Base-by-base conservation (phyloP, 2,329 filamentous ascomycete genomes). In the Macrophomina tecta region DNA sequence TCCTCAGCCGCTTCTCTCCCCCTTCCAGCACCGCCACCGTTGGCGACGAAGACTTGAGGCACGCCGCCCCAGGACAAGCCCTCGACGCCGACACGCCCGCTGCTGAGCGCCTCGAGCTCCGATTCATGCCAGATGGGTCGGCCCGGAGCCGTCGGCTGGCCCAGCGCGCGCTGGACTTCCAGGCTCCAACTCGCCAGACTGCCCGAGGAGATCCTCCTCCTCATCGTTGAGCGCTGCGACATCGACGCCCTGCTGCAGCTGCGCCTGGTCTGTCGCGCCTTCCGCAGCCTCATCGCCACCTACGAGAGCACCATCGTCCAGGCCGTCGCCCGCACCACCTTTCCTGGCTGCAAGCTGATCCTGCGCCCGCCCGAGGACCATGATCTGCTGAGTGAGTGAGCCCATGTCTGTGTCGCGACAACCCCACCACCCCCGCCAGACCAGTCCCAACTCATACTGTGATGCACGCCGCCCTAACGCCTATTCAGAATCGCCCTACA, bases 251-350 rank as follows among this genome's bases (percentile, higher is more conserved):
- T 78, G 12, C 66, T 73, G 5, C 46, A 67, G 4, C 65, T 77
- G 40, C 71, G 71, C 40, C 65, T 73, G 16, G 71, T 72, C 6
- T 69, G 66, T 64, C 67, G 67, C 9, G 72, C 62, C 61, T 69
- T 68, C 8, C 71, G 72, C n/a, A 63, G 69, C 49, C 46, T 77
- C 18, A 74, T 76, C 53, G 60, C 68, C 51, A 68, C 70, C 11
- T 75, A 74, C 62, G 71, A 74, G 14, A 62, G 69, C 14, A 73
- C 73, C 5, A 75, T 78, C 34, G 72, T 72, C 23, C 73, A 73
- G 7, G 64, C 71, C 7, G 73, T 72, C 11, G 76, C 73, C 28
- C 72, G 70, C 48, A 67, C 67, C 8, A 77, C 73, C 7, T 75
- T 76, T 38, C 72, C 74, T 16, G 61, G 58, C 40, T 68, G 69